A percentile compares a stretch with the other conserved stretches of the same genome.
These are phyloP conservation scores for Penicillium sp. DNA, from an alignment of 2,329 filamentous ascomycete species.

Conservation along the genomic window DNA sequence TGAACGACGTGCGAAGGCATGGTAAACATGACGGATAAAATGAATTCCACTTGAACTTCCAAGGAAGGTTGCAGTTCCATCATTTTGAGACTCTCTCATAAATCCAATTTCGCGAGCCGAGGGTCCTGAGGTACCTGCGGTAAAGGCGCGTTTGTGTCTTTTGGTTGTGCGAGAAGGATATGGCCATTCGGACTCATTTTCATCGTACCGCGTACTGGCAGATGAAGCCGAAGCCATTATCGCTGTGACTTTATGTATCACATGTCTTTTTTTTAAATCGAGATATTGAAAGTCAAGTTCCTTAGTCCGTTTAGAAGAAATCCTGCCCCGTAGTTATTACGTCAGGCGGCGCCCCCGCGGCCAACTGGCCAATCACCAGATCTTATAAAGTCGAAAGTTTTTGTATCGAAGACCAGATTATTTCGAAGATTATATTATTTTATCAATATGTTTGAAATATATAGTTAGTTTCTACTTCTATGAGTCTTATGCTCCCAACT, in stretches of 20 bases:
- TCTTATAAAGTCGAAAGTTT: background rate
- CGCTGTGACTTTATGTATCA: background rate
- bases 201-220: slow-evolving; percentile 11
- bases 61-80: slow-evolving; percentile 53
- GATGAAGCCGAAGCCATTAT: slow-evolving; percentile 19
- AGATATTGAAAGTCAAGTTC: background rate
- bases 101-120: slow-evolving; percentile 46
- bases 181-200: slow-evolving; percentile 17
- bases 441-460: background rate
- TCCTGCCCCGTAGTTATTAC: background rate
- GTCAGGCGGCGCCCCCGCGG: background rate
- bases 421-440: background rate
- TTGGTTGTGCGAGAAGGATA: slow-evolving; percentile 25
- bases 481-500: slow-evolving; percentile 8
- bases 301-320: background rate
- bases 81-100: slow-evolving; percentile 52
- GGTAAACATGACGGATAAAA: slow-evolving; percentile 57
- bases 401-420: too few species aligned
- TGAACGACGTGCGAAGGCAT: slow-evolving; percentile 44
- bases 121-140: slow-evolving; percentile 15
- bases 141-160: slow-evolving; percentile 26
- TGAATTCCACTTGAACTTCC: slow-evolving; percentile 60
- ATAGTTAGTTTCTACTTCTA: background rate
- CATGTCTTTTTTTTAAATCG: background rate
- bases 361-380: background rate